Conservation (phyloP, 2,329 filamentous ascomycete genomes). For the Coniochaeta ligniaria region DNA sequence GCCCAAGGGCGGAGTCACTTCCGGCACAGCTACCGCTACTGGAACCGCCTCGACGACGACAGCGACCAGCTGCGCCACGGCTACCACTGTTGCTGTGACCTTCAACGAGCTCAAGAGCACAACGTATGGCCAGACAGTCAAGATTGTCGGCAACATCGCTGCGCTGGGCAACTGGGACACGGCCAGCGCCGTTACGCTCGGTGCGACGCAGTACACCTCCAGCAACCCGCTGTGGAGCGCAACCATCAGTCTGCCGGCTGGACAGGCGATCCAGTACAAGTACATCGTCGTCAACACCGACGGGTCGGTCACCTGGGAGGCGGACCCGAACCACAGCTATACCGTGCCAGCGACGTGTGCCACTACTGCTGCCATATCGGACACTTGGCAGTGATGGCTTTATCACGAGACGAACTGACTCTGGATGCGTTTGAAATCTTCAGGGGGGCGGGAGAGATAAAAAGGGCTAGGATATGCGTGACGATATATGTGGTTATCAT, state of each 20-base stretch:
- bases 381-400: conserved; percentile 23
- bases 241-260: conserved; percentile 46
- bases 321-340: conserved; percentile 43
- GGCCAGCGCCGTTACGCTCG: conserved; percentile 44
- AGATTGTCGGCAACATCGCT: conserved; percentile 51
- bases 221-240: conserved; percentile 55
- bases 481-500: background rate
- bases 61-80: conserved; percentile 27
- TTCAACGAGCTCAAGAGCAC: conserved; percentile 56
- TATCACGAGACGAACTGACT: background rate
- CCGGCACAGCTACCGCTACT: conserved; percentile 4
- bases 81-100: conserved; percentile 47
- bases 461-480: background rate
- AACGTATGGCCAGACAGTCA: conserved; percentile 55
- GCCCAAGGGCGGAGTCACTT: conserved; percentile 24
- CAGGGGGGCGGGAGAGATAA: background rate
- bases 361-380: conserved; percentile 17
- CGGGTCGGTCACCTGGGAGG: conserved; percentile 57
- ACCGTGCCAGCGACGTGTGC: conserved; percentile 24
- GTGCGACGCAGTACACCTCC: conserved; percentile 50
- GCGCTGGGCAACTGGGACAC: conserved; percentile 59
- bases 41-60: conserved; percentile 16
- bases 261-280: conserved; percentile 57
- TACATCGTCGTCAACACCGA: conserved; percentile 53
- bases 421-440: too few relatives aligned